These are phyloP conservation scores for Aspergillus texensis DNA, from an alignment of 2,329 filamentous ascomycete species.

Conservation along the genomic window DNA sequence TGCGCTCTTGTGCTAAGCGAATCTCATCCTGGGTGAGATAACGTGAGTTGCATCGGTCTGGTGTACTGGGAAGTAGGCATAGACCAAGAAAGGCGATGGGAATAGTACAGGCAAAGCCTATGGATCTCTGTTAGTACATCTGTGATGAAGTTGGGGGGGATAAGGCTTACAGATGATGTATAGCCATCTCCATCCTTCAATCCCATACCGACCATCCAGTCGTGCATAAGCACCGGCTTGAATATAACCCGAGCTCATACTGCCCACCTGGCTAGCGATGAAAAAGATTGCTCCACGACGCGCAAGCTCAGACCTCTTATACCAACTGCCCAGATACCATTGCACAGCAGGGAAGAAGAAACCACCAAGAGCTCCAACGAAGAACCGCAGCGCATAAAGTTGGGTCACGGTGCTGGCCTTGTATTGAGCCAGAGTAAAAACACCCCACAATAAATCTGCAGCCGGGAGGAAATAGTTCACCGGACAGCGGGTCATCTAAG, in stretches of 20 bases:
- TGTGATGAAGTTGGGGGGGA: neutral
- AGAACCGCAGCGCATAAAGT: conserved; percentile 37
- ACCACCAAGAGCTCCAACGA: conserved; percentile 36
- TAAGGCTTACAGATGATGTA: conserved; percentile 2
- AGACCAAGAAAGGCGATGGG: conserved; percentile 26
- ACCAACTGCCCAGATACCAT: conserved; percentile 28
- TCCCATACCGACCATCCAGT: neutral
- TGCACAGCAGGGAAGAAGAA: conserved; percentile 34
- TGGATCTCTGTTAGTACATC: neutral
- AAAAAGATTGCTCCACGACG: conserved; percentile 28
- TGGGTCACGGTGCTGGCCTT: conserved; percentile 23
- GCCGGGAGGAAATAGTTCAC: conserved; percentile 7
- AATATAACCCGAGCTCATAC: conserved; percentile 28
- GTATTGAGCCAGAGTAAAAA: conserved; percentile 4
- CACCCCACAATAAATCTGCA: conserved; percentile 4
- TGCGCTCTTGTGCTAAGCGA: conserved; percentile 22
- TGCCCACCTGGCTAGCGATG: conserved; percentile 26
- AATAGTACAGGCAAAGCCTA: conserved; percentile 18
- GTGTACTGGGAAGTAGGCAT: conserved; percentile 24
- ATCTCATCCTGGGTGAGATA: conserved; percentile 17
- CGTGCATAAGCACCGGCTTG: conserved; percentile 25
- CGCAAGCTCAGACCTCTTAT: conserved; percentile 25
- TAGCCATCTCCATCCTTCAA: conserved; percentile 6
- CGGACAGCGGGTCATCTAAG: conserved; percentile 6
- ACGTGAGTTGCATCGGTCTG: conserved; percentile 22